Conservation (phyloP, 805 yeast genomes). For the Pichia rugopelliculosa region DNA sequence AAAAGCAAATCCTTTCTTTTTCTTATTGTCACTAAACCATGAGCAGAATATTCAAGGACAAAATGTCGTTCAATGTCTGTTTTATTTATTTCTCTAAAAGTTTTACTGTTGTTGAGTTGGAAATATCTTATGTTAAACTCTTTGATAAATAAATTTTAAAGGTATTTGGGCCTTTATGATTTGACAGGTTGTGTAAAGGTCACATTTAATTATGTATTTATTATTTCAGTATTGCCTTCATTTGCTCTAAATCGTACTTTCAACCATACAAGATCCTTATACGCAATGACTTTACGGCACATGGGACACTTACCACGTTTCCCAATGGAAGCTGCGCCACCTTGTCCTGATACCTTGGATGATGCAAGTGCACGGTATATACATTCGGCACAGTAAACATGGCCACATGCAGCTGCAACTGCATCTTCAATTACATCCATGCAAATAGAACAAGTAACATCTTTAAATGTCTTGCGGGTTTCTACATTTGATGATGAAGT, state of each 20-base stretch:
- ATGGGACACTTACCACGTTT: constrained; percentile 27
- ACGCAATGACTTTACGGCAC: constrained; percentile 26
- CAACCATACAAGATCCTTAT: constrained; percentile 28
- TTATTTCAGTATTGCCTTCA: not conserved
- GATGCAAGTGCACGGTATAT: constrained; percentile 42
- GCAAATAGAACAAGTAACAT: constrained; percentile 46
- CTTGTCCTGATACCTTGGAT: constrained; percentile 28
- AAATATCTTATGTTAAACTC: no score
- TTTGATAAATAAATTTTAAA: no score
- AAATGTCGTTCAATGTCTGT: no score
- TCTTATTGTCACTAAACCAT: no score
- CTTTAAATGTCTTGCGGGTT: constrained; percentile 24
- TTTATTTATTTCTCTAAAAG: no score
- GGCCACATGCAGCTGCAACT: constrained; percentile 50
- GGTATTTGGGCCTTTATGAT: no score
- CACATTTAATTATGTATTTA: no score
- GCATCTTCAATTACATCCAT: constrained; percentile 45
- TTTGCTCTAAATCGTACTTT: constrained; percentile 15
- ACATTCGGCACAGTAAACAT: constrained; percentile 48
- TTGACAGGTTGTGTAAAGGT: no score
- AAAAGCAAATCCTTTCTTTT: no score
- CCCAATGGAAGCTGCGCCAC: not conserved
- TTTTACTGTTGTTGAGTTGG: no score
- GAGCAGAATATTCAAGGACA: no score
- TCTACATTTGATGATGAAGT: no score